These are phyloP conservation scores for Solanum appendiculatum DNA, from an alignment of 257 asterid species.

Conservation along the genomic window DNA sequence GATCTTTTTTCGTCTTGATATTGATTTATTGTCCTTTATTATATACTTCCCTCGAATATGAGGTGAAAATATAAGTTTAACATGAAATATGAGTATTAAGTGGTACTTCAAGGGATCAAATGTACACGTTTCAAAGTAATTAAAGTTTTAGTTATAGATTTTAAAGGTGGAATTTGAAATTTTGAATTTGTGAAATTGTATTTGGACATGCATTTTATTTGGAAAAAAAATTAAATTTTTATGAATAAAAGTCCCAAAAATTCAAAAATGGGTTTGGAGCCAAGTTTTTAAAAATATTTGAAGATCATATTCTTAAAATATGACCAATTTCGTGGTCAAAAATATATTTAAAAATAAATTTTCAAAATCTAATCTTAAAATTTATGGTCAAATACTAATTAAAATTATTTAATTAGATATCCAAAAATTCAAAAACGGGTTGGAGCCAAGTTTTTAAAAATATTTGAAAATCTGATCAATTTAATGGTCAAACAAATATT, in stretches of 20 bases:
- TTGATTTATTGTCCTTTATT: neutral
- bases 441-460: too few relatives aligned
- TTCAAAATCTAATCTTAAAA: too few relatives aligned
- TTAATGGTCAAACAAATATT: neutral
- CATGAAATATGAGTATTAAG: neutral
- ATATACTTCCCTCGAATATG: neutral
- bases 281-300: neutral
- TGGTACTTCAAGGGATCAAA: neutral
- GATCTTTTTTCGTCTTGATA: neutral
- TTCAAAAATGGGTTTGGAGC: neutral
- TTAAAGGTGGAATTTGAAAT: neutral
- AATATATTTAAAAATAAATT: too few relatives aligned
- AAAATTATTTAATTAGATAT: too few relatives aligned
- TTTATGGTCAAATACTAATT: too few relatives aligned
- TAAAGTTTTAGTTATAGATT: too few relatives aligned
- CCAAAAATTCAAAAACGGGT: too few relatives aligned
- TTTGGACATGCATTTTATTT: neutral
- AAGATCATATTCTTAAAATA: neutral
- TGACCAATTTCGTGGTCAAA: neutral
- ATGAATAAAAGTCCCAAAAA: neutral
- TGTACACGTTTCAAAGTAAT: too few relatives aligned
- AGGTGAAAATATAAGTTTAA: neutral
- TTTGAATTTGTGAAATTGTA: neutral
- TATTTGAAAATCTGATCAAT: too few relatives aligned
- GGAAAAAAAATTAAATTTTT: neutral